These are phyloP conservation scores for Saxophila tyrrhenica DNA, from an alignment of 495 filamentous ascomycete species.

Conservation along the genomic window DNA sequence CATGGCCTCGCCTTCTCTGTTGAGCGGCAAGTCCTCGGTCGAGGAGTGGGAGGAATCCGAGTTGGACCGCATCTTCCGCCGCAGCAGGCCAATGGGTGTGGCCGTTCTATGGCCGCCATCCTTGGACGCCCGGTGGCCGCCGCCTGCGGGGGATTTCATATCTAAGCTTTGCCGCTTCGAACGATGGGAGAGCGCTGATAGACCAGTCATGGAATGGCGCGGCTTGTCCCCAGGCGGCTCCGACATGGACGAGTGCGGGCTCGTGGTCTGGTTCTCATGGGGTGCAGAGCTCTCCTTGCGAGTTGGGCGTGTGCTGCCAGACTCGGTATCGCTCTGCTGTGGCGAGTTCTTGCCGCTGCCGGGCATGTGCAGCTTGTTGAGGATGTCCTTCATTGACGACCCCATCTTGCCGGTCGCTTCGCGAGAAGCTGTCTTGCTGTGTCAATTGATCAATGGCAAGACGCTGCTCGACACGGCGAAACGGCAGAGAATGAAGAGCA, in stretches of 20 bases:
- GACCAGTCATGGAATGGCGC: background rate
- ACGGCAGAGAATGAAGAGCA: too few species aligned
- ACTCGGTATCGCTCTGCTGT: background rate
- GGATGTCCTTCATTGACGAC: background rate
- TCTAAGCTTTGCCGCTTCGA: background rate
- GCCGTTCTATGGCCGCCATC: slow-evolving; percentile 2
- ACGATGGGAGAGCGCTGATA: background rate
- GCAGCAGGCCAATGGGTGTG: slow-evolving; percentile 10
- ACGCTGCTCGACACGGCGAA: too few species aligned
- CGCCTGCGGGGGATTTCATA: too few species aligned
- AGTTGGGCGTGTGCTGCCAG: background rate
- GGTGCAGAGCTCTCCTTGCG: background rate
- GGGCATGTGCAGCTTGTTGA: background rate
- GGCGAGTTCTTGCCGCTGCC: background rate
- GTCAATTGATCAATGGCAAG: too few species aligned
- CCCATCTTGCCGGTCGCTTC: background rate
- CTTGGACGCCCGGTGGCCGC: slow-evolving; percentile 2
- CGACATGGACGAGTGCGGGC: background rate
- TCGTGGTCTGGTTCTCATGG: background rate
- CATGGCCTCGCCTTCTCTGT: slow-evolving; percentile 30
- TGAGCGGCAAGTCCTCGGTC: slow-evolving; percentile 24
- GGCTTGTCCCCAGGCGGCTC: background rate
- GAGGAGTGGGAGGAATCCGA: slow-evolving; percentile 14
- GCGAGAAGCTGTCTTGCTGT: background rate
- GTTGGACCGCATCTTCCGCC: slow-evolving; percentile 6